Conservation (phyloP, 768 basidiomycete genomes). For the Harrya chromipes region DNA sequence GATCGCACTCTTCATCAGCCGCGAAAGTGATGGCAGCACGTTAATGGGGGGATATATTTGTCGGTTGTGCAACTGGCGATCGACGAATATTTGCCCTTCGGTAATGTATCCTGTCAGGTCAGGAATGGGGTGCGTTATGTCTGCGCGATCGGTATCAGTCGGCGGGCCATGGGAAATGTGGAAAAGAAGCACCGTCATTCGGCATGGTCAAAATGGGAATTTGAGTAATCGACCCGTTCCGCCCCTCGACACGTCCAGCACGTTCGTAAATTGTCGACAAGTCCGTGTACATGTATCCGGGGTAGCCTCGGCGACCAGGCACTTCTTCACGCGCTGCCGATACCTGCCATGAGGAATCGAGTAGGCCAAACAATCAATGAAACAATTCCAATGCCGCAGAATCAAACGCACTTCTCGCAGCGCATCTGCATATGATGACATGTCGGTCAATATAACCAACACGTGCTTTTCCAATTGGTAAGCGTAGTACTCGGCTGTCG, state of each 20-base stretch:
- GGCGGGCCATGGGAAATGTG: constrained; percentile 16
- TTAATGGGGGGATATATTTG: constrained; percentile 99
- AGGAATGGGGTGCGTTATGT: constrained; percentile 99
- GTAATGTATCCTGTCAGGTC: constrained; percentile 99
- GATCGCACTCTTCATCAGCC: constrained; percentile 99
- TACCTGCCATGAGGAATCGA: constrained; percentile 41
- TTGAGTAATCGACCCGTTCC: constrained; percentile 99
- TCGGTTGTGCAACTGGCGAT: constrained; percentile 94
- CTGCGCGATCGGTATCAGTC: constrained; percentile 43
- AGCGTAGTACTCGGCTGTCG: constrained; percentile 98
- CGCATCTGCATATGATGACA: constrained; percentile 97
- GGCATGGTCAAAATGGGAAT: constrained; percentile 99
- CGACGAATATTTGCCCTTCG: constrained; percentile 98
- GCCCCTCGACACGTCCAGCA: constrained; percentile 95
- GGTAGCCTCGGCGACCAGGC: constrained; percentile 98
- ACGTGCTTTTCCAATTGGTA: constrained; percentile 99
- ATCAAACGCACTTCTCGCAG: constrained; percentile 73
- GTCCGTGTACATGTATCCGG: constrained; percentile 98
- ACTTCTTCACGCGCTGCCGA: constrained; percentile 99
- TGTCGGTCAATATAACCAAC: constrained; percentile 97
- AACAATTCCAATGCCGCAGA: constrained; percentile 9
- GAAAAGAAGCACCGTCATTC: constrained; percentile 78
- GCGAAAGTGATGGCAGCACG: constrained; percentile 96
- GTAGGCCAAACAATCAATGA: neutral
- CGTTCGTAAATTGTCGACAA: constrained; percentile 99